Percentiles rank a stretch among this genome's conserved stretches.
phyloP scores from a whole-genome alignment of 257 asterid genomes.

The Nicotiana sylvestris region DNA sequence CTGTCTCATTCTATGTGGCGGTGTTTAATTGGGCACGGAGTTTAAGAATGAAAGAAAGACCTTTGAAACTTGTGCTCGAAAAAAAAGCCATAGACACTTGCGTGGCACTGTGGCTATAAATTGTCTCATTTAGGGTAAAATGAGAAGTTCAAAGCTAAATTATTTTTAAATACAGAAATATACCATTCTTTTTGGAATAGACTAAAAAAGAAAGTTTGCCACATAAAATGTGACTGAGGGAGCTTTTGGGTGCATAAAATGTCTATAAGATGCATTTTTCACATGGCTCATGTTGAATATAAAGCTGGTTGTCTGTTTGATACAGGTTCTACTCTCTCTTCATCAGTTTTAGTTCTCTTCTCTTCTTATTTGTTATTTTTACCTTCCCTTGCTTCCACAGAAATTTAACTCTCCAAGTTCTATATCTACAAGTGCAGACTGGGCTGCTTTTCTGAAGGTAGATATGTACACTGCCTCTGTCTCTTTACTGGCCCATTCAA shows the following conservation, averaged over 20 bases:
- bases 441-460: slow-evolving; percentile 96
- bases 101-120: no score
- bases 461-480: slow-evolving; percentile 12
- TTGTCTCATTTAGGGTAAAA: no score
- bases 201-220: no score
- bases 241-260: neutral
- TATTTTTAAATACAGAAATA: no score
- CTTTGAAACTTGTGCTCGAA: no score
- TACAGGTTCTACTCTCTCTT: neutral
- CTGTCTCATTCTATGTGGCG: no score
- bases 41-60: no score
- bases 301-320: neutral
- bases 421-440: slow-evolving; percentile 67
- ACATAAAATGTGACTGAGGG: no score
- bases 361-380: neutral
- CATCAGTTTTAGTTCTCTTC: neutral
- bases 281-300: neutral
- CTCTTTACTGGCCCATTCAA: neutral
- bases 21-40: no score
- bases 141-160: no score
- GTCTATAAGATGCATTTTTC: neutral
- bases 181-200: no score
- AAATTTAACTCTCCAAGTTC: slow-evolving; percentile 95
- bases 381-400: slow-evolving; percentile 27
- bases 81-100: no score